Evolutionary conservation across 1,139 yeast species (phyloP).

Genomic region (Pichia inconspicua): DNA sequence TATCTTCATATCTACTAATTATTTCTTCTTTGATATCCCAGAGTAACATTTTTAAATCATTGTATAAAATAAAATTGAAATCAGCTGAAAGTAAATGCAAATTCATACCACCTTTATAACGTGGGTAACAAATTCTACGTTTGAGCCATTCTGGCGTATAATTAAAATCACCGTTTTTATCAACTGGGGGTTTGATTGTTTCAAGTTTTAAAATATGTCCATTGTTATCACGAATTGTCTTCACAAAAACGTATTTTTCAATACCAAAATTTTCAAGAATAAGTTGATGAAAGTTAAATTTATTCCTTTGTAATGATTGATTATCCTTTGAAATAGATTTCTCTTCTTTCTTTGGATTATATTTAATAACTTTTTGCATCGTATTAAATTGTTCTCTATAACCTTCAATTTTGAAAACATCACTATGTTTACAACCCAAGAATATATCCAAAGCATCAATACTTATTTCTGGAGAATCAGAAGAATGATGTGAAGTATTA

Average conservation of each 20-base stretch:
- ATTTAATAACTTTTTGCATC: conserved; percentile 5
- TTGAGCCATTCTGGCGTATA: conserved; percentile 32
- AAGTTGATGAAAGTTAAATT: conserved; percentile 17
- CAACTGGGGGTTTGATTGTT: conserved; percentile 22
- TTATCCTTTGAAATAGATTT: neutral
- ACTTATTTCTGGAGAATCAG: conserved; percentile 5
- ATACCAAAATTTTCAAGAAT: conserved; percentile 14
- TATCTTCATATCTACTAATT: neutral
- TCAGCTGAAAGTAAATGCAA: conserved; percentile 27
- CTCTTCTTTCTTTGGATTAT: conserved; percentile 4
- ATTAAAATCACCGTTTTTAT: conserved; percentile 8
- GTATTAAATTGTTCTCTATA: conserved; percentile 10
- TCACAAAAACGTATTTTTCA: conserved; percentile 29
- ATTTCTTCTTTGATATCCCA: conserved; percentile 22
- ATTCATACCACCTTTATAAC: conserved; percentile 40
- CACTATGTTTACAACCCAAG: conserved; percentile 7
- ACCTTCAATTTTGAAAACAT: conserved; percentile 10
- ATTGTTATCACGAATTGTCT: conserved; percentile 32
- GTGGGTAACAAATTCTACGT: conserved; percentile 34
- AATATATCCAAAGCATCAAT: conserved; percentile 11
- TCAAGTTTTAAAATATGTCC: conserved; percentile 34
- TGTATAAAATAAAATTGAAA: conserved; percentile 18
- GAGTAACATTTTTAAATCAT: conserved; percentile 21
- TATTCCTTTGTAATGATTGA: neutral
- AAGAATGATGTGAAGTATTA: conserved; percentile 1